Percentiles rank a stretch among this genome's conserved stretches.
phyloP scores from a whole-genome alignment of 2,329 filamentous ascomycete species.

The Fusarium ramigenum region DNA sequence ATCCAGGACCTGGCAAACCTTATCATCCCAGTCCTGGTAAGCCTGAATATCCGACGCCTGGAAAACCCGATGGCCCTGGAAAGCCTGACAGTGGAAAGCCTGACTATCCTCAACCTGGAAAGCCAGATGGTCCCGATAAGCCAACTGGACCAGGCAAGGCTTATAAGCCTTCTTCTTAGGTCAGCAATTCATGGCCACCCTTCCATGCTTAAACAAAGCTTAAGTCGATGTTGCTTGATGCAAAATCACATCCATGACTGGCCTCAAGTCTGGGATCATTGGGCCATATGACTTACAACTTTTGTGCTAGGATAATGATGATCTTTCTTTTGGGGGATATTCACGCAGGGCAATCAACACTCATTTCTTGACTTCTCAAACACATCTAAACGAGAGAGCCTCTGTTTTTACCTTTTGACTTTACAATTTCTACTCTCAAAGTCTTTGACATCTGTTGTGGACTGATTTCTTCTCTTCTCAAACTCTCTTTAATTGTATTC shows the following conservation, averaged over 20 bases:
- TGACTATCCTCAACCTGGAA: not conserved
- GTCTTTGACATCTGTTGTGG: not conserved
- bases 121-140: not conserved
- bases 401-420: not conserved
- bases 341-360: not conserved
- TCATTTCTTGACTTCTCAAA: not conserved
- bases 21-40: too few species aligned
- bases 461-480: not conserved
- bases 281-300: not conserved
- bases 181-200: not conserved
- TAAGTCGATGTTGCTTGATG: not conserved
- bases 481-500: not conserved
- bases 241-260: not conserved
- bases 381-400: not conserved
- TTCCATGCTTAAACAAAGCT: not conserved
- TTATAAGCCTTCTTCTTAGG: not conserved
- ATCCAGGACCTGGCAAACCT: not conserved
- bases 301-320: not conserved
- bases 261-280: not conserved
- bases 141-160: not conserved
- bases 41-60: accelerated
- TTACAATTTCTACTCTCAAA: not conserved
- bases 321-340: not conserved
- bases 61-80: not conserved
- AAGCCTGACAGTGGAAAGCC: not conserved